Evolutionary conservation across 805 yeast genomes (phyloP).

Genomic region (Cyberlindnera americana): DNA sequence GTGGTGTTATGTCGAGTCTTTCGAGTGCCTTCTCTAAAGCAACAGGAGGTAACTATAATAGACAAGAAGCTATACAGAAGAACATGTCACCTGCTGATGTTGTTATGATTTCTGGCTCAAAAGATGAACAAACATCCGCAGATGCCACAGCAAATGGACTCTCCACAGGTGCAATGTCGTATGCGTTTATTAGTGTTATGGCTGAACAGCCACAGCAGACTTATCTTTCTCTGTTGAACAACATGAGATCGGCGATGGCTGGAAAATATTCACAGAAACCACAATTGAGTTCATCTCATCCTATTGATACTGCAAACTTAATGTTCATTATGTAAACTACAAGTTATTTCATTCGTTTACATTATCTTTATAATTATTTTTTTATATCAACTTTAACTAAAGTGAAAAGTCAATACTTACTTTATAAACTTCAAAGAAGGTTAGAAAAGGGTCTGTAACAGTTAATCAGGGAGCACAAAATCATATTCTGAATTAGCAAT

Average conservation of each 20-base stretch:
- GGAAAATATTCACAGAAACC: constrained; percentile 69
- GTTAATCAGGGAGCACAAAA: no score
- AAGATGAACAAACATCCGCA: constrained; percentile 56
- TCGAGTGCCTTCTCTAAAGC: constrained; percentile 22
- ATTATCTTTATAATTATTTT: no score
- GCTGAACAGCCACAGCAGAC: constrained; percentile 50
- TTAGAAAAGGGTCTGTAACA: no score
- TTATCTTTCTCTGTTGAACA: constrained; percentile 57
- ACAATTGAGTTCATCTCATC: constrained; percentile 66
- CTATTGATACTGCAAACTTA: constrained; percentile 52
- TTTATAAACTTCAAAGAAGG: not conserved
- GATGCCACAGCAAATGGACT: constrained; percentile 61
- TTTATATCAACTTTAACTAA: no score
- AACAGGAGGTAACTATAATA: constrained; percentile 26
- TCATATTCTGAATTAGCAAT: no score
- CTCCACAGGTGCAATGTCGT: constrained; percentile 76
- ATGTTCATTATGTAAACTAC: constrained; percentile 32
- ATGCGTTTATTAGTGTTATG: constrained; percentile 62
- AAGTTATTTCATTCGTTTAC: not conserved
- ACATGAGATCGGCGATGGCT: constrained; percentile 53
- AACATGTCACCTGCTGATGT: constrained; percentile 68
- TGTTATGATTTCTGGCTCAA: constrained; percentile 64
- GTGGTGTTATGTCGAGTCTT: constrained; percentile 31
- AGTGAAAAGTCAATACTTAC: no score
- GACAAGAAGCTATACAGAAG: constrained; percentile 35